phyloP scores from a whole-genome alignment of 2,329 filamentous ascomycete species.

The Fusarium tanahbumbuense region DNA sequence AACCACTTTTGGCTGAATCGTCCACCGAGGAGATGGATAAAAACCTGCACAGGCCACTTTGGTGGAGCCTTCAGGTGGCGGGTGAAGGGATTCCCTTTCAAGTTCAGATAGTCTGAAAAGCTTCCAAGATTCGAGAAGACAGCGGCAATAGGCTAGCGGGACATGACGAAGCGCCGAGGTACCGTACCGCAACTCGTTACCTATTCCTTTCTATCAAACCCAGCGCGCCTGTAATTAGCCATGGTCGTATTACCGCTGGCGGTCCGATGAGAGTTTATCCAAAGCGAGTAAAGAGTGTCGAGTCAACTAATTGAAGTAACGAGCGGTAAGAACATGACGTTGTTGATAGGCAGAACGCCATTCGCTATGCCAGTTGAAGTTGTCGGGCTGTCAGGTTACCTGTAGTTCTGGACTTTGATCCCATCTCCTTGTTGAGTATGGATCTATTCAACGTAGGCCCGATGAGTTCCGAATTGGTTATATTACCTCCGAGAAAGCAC shows the following conservation, averaged over 20 bases:
- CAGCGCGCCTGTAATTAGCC: not conserved
- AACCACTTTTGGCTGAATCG: constrained; percentile 19
- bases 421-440: not conserved
- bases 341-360: not conserved
- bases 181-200: constrained; percentile 10
- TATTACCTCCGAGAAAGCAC: constrained; percentile 1
- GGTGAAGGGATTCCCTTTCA: constrained; percentile 6
- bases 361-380: constrained; percentile 2
- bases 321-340: constrained; percentile 1
- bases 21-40: constrained; percentile 20
- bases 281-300: constrained; percentile 8
- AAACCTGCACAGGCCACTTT: constrained; percentile 23
- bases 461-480: constrained; percentile 17
- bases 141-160: constrained; percentile 4
- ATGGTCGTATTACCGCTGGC: not conserved
- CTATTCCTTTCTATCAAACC: not conserved
- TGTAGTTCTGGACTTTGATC: not conserved
- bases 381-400: not conserved
- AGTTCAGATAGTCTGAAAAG: constrained; percentile 13
- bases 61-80: constrained; percentile 22
- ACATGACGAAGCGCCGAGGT: constrained; percentile 27
- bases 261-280: constrained; percentile 12
- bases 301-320: not conserved
- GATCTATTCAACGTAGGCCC: constrained; percentile 1
- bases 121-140: constrained; percentile 37